Evolutionary conservation across 2,329 filamentous ascomycete genomes (phyloP), one percentile per base, ranked within the genome.

Genomic region (Clarireedia paspali): DNA sequence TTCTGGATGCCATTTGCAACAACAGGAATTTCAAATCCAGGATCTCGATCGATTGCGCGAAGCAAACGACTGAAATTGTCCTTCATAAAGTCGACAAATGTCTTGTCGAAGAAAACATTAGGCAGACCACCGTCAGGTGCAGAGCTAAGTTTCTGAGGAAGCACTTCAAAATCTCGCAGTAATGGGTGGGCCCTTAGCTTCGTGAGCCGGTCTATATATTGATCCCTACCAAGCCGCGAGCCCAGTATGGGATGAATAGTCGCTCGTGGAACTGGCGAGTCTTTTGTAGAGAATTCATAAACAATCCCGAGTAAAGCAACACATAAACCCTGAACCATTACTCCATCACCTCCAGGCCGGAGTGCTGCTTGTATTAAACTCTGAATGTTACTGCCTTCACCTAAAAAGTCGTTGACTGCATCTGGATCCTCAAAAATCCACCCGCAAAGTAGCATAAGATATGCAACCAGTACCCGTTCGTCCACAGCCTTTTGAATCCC

Each of bases 221-320:
- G 85, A 64, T 96, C 91, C 62, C 91, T 84, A 40, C 91, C 89
- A 64, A 97, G 80, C 57, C 86, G 83, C 46, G 86, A 83, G 27
- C 82, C 77, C 38, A 99, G 76, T 27, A 96, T 80, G 24, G 87
- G 83, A 66, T 95, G 88, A 46, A 99, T 74, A 9, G 87, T 91
- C 24, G 84, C 78, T 59, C 94, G 81, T 5, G 92, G 82, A 51
- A 99, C 86, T 0, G 94, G 90, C 0, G 92, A 97, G 71, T 99
- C 94, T 68, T 95, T 96, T 0, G 92, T 96, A 9, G 92, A 97
- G 67, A 97, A 99, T 67, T 99, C 94, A 69, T 97, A 99, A 4
- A 94, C 80, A 20, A 95, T 85, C 9, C 92, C 94, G 1, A 97
- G 77, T 0, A 99, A 74, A 68, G 91, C 84, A 15, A 91, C 87